Evolutionary conservation across 345 rosid species (phyloP).

Genomic region (Erucastrum elatum): DNA sequence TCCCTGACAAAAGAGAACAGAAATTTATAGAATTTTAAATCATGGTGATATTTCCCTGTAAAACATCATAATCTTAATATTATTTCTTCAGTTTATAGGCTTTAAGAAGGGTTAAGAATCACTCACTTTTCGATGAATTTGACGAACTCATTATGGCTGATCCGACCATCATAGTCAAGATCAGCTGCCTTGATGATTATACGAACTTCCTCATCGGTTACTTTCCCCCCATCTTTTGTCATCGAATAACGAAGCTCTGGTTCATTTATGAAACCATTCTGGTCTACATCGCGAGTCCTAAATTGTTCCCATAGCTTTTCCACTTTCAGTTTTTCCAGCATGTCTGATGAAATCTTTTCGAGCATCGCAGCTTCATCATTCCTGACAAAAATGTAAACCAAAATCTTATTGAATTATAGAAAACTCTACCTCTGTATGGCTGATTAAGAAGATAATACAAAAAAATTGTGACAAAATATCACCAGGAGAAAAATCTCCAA

Average conservation of each 20-base stretch:
- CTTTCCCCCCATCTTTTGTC: slow-evolving; percentile 52
- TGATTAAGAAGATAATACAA: too few relatives aligned
- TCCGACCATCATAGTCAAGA: slow-evolving; percentile 54
- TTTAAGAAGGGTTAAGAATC: background rate
- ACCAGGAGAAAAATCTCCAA: too few relatives aligned
- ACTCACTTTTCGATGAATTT: slow-evolving; percentile 59
- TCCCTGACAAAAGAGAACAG: background rate
- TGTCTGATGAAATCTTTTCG: background rate
- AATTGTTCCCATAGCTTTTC: slow-evolving; percentile 45
- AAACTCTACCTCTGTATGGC: too few relatives aligned
- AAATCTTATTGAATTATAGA: too few relatives aligned
- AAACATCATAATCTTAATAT: background rate
- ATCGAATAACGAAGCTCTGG: slow-evolving; percentile 53
- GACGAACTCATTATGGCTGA: slow-evolving; percentile 28
- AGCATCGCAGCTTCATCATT: background rate
- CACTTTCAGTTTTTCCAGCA: background rate
- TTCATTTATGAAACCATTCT: slow-evolving; percentile 54
- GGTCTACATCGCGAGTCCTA: slow-evolving; percentile 48
- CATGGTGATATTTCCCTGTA: background rate
- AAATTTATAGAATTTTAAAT: background rate
- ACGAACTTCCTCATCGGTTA: slow-evolving; percentile 54
- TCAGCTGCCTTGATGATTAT: slow-evolving; percentile 50
- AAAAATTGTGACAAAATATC: too few relatives aligned
- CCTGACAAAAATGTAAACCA: background rate
- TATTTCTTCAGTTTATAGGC: too few relatives aligned